These are phyloP conservation scores for Mucor racemosus DNA, from an alignment of 371 early-diverging fungal species.

Conservation along the genomic window DNA sequence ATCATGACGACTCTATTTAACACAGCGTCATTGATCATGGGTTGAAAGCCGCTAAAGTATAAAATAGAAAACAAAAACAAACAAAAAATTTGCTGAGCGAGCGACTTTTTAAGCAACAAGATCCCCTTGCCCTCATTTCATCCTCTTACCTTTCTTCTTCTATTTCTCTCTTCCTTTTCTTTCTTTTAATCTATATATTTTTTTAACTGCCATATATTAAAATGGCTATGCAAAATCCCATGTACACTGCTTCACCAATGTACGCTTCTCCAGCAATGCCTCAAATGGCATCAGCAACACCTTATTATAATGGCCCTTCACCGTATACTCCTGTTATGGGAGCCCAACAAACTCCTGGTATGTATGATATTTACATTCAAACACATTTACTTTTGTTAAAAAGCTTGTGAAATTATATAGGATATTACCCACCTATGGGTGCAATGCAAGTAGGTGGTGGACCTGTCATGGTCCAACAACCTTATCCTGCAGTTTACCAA, in stretches of 20 bases:
- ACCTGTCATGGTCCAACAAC: conserved; percentile 22
- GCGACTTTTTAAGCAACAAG: conserved; percentile 1
- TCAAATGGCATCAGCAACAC: conserved; percentile 12
- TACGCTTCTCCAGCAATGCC: conserved; percentile 23
- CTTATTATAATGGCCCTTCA: conserved; percentile 19
- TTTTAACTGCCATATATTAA: not conserved
- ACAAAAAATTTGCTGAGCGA: conserved; percentile 6
- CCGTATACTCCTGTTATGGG: conserved; percentile 21
- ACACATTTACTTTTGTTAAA: not conserved
- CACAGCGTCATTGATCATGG: conserved; percentile 11
- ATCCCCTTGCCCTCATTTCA: not conserved
- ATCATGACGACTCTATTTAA: not conserved
- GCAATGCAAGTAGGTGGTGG: conserved; percentile 22
- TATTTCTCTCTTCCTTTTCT: not conserved
- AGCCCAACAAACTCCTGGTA: conserved; percentile 22
- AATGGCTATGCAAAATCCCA: conserved; percentile 21
- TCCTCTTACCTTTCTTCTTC: not conserved
- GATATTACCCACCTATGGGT: conserved; percentile 26
- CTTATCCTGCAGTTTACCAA: not conserved
- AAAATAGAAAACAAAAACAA: conserved; percentile 9
- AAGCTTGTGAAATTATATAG: not conserved
- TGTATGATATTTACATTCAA: not conserved
- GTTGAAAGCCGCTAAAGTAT: conserved; percentile 3
- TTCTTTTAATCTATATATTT: conserved; percentile 6
- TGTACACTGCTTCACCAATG: conserved; percentile 12